phyloP scores from a whole-genome alignment of 2,329 filamentous ascomycete species.

The Exserohilum turcica region DNA sequence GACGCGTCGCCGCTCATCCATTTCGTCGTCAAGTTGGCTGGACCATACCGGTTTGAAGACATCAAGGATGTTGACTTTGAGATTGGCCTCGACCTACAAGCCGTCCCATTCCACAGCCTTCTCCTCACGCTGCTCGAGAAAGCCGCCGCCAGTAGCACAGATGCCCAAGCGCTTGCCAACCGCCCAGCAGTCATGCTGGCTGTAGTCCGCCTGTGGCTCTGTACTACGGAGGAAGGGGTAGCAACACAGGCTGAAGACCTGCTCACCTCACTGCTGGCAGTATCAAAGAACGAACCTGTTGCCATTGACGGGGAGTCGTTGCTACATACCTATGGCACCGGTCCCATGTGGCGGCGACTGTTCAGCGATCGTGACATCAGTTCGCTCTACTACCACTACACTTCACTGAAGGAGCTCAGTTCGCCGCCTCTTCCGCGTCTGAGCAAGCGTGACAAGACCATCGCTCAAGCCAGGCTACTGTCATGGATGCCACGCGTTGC shows the following conservation, averaged over 20 bases:
- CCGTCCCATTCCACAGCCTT: slow-evolving; percentile 59
- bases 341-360: slow-evolving; percentile 64
- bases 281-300: slow-evolving; percentile 47
- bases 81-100: slow-evolving; percentile 58
- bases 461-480: slow-evolving; percentile 65
- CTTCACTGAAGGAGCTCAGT: slow-evolving; percentile 52
- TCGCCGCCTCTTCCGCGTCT: slow-evolving; percentile 43
- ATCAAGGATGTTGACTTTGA: slow-evolving; percentile 59
- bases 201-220: slow-evolving; percentile 64
- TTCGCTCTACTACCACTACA: slow-evolving; percentile 60
- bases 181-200: slow-evolving; percentile 60
- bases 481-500: slow-evolving; percentile 62
- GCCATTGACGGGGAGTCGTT: slow-evolving; percentile 47
- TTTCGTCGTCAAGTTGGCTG: slow-evolving; percentile 57
- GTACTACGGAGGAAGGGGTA: slow-evolving; percentile 60
- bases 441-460: slow-evolving; percentile 59
- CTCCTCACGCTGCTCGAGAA: slow-evolving; percentile 63
- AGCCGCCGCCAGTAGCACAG: slow-evolving; percentile 56
- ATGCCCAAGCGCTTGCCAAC: slow-evolving; percentile 64
- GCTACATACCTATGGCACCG: slow-evolving; percentile 36
- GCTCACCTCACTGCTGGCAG: slow-evolving; percentile 58
- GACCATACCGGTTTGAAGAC: slow-evolving; percentile 49
- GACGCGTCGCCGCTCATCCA: slow-evolving; percentile 62
- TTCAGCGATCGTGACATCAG: slow-evolving; percentile 67
- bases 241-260: slow-evolving; percentile 60